Evolutionary conservation across 2,329 filamentous ascomycete genomes (phyloP).

Genomic region (Periconia digitata): DNA sequence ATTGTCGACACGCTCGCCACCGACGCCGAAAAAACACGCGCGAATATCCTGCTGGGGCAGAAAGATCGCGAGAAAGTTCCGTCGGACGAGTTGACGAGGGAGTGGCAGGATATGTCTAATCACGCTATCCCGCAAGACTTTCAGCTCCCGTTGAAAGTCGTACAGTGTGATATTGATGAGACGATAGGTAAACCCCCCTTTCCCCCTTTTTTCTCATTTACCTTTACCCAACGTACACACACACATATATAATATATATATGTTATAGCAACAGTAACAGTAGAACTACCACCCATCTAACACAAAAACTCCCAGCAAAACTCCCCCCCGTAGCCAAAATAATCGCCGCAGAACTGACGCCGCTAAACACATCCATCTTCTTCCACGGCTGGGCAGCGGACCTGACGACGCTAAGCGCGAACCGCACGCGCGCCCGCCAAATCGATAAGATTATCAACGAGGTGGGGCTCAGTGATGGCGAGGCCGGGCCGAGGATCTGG

Average conservation of each 20-base stretch:
- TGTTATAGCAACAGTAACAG: neutral
- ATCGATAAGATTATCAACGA: slow-evolving; percentile 63
- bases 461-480: slow-evolving; percentile 51
- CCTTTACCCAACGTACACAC: neutral
- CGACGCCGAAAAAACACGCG: slow-evolving; percentile 53
- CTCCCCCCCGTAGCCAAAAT: slow-evolving; percentile 48
- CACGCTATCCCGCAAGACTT: slow-evolving; percentile 57
- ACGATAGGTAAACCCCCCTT: slow-evolving; percentile 4
- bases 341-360: slow-evolving; percentile 53
- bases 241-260: neutral
- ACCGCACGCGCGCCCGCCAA: slow-evolving; percentile 66
- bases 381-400: slow-evolving; percentile 68
- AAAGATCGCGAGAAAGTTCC: slow-evolving; percentile 20
- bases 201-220: too few species aligned
- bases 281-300: neutral
- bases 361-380: slow-evolving; percentile 70
- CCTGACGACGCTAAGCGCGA: slow-evolving; percentile 70
- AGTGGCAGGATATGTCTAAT: slow-evolving; percentile 51
- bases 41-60: slow-evolving; percentile 59
- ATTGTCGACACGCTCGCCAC: slow-evolving; percentile 44
- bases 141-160: slow-evolving; percentile 62
- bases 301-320: slow-evolving; percentile 9
- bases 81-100: slow-evolving; percentile 15
- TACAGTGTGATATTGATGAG: slow-evolving; percentile 49
- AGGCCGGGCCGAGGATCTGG: slow-evolving; percentile 64